phyloP scores from a whole-genome alignment of 2,329 filamentous ascomycete genomes.

The Colletotrichum sp. region DNA sequence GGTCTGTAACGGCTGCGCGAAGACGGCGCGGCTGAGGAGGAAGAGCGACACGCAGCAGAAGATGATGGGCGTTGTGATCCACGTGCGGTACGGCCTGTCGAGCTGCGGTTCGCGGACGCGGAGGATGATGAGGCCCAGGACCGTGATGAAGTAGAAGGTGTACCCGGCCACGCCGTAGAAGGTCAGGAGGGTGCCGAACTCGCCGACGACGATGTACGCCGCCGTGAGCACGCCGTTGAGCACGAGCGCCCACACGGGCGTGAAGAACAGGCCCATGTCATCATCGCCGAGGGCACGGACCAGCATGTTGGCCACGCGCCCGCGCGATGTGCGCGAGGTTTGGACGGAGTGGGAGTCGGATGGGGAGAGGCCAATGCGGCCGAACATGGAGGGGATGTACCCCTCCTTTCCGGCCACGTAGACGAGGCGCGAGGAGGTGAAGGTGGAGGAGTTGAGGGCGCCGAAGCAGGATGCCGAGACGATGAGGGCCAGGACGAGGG shows the following conservation, averaged over 20 bases:
- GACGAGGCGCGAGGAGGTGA: conserved; percentile 89
- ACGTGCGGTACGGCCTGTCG: conserved; percentile 91
- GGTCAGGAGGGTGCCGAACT: conserved; percentile 89
- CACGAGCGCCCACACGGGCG: conserved; percentile 88
- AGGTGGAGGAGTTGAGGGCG: conserved; percentile 90
- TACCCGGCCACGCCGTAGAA: conserved; percentile 98
- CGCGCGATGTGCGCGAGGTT: conserved; percentile 53
- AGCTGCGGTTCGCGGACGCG: conserved; percentile 85
- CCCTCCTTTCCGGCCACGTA: conserved; percentile 96
- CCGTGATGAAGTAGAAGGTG: conserved; percentile 95
- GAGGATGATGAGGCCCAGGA: conserved; percentile 89
- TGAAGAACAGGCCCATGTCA: conserved; percentile 83
- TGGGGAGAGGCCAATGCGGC: conserved; percentile 75
- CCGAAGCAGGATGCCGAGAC: conserved; percentile 94
- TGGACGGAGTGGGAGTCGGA: conserved; percentile 41
- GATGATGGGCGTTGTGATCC: conserved; percentile 96
- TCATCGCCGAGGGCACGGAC: conserved; percentile 74
- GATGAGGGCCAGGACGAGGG: conserved; percentile 83
- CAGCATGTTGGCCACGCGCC: conserved; percentile 63
- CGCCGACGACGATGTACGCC: conserved; percentile 82
- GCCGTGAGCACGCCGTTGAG: conserved; percentile 79
- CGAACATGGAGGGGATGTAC: conserved; percentile 84
- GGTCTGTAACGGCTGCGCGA: conserved; percentile 90
- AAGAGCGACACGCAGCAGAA: conserved; percentile 99
- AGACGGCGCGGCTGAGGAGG: conserved; percentile 83